Evolutionary conservation across 2,329 filamentous ascomycete species (phyloP).

Genomic region (Ascochyta clinopodiicola): DNA sequence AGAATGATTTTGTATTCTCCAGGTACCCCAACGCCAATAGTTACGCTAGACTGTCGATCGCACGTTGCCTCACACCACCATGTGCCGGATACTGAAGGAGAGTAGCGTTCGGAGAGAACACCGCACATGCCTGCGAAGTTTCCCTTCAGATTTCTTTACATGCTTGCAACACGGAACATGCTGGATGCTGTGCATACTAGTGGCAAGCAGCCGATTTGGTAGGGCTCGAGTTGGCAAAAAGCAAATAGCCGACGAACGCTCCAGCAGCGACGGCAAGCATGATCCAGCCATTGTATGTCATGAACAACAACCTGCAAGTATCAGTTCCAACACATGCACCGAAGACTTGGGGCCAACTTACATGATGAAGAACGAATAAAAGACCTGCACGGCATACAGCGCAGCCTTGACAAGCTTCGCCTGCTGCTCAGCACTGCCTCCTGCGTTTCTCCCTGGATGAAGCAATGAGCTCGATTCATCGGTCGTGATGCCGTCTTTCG

Average conservation of each 20-base stretch:
- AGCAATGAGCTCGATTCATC: constrained; percentile 71
- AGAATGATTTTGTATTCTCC: constrained; percentile 2
- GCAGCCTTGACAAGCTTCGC: constrained; percentile 80
- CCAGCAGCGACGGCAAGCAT: constrained; percentile 92
- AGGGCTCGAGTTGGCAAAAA: constrained; percentile 73
- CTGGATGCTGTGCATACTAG: constrained; percentile 49
- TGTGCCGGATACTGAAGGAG: constrained; percentile 11
- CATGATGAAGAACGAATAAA: constrained; percentile 99
- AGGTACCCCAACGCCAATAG: not conserved
- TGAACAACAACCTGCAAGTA: constrained; percentile 84
- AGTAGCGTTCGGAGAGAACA: constrained; percentile 4
- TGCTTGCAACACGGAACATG: not conserved
- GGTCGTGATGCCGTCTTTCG: constrained; percentile 29
- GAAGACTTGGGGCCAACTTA: constrained; percentile 58
- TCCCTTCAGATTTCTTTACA: not conserved
- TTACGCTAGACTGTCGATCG: constrained; percentile 6
- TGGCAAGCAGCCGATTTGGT: constrained; percentile 93
- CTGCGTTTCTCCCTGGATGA: constrained; percentile 70
- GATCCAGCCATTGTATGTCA: constrained; percentile 99
- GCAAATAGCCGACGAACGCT: constrained; percentile 84
- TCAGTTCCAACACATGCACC: constrained; percentile 14
- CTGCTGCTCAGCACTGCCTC: constrained; percentile 68
- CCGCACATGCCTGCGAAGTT: not conserved
- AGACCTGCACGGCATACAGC: constrained; percentile 91
- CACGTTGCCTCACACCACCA: constrained; percentile 2